phyloP scores from a whole-genome alignment of 2,329 filamentous ascomycete species.

The Fusarium poae region DNA sequence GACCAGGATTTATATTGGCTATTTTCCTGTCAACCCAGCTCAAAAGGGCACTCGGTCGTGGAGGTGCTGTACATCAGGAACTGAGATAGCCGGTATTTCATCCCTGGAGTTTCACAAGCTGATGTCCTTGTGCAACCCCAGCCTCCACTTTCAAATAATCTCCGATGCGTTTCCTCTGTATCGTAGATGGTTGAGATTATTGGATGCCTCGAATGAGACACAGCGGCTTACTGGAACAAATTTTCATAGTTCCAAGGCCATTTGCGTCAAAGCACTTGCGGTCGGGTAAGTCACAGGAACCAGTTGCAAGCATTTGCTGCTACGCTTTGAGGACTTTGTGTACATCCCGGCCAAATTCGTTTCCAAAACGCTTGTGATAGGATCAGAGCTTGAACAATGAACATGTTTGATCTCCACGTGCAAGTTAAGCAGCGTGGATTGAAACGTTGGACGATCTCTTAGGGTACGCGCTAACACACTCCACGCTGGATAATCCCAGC shows the following conservation, averaged over 20 bases:
- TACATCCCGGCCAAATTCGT: slow-evolving; percentile 15
- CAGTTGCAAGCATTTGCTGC: slow-evolving; percentile 15
- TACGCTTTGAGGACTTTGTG: slow-evolving; percentile 10
- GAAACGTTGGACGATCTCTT: slow-evolving; percentile 35
- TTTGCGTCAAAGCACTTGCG: slow-evolving; percentile 9
- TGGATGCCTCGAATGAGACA: slow-evolving; percentile 14
- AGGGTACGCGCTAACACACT: slow-evolving; percentile 34
- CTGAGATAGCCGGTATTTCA: slow-evolving; percentile 21
- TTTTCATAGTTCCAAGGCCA: background rate
- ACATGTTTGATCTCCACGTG: slow-evolving; percentile 38
- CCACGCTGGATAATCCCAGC: slow-evolving; percentile 33
- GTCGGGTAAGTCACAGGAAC: slow-evolving; percentile 14
- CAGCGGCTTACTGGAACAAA: slow-evolving; percentile 14
- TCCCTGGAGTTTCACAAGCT: slow-evolving; percentile 34
- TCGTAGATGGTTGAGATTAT: slow-evolving; percentile 8
- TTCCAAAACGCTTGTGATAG: slow-evolving; percentile 16
- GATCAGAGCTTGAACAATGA: slow-evolving; percentile 23
- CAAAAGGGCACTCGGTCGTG: slow-evolving; percentile 19
- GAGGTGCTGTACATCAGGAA: slow-evolving; percentile 20
- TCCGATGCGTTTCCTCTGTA: slow-evolving; percentile 29
- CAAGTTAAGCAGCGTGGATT: slow-evolving; percentile 37
- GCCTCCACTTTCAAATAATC: slow-evolving; percentile 38
- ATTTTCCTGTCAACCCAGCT: slow-evolving; percentile 22
- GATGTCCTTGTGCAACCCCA: slow-evolving; percentile 30
- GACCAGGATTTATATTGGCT: slow-evolving; percentile 33